Evolutionary conservation across 306 rosid species (phyloP).

Genomic region (Pyrus betulifolia): DNA sequence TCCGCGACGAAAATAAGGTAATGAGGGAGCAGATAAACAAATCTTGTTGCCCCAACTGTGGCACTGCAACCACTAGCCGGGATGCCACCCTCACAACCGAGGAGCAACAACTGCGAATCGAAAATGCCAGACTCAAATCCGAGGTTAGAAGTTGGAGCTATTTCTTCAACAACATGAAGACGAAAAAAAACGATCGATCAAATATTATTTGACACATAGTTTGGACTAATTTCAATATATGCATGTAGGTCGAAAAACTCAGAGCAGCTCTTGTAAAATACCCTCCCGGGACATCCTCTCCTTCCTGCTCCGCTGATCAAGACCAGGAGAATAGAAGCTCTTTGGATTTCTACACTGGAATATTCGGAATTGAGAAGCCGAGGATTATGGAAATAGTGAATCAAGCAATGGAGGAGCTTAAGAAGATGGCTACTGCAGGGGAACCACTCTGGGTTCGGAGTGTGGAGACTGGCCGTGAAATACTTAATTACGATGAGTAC

Average conservation of each 20-base stretch:
- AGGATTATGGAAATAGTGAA: slow-evolving; percentile 72
- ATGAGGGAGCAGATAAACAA: slow-evolving; percentile 63
- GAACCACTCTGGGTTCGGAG: slow-evolving; percentile 90
- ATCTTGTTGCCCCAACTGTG: slow-evolving; percentile 88
- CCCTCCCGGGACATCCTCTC: slow-evolving; percentile 49
- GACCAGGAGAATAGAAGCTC: slow-evolving; percentile 72
- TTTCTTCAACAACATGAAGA: neutral
- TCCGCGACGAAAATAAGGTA: slow-evolving; percentile 65
- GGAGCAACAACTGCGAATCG: slow-evolving; percentile 81
- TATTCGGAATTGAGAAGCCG: slow-evolving; percentile 77
- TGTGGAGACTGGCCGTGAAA: slow-evolving; percentile 80
- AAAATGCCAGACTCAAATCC: slow-evolving; percentile 87
- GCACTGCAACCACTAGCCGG: slow-evolving; percentile 46
- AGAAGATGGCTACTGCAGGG: slow-evolving; percentile 62
- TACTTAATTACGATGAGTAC: slow-evolving; percentile 83
- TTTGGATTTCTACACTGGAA: slow-evolving; percentile 78
- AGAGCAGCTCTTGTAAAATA: slow-evolving; percentile 47
- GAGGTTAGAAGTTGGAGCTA: slow-evolving; percentile 40
- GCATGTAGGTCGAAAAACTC: slow-evolving; percentile 67
- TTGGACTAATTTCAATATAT: neutral
- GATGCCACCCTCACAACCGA: slow-evolving; percentile 59
- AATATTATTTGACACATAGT: neutral
- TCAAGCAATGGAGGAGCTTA: slow-evolving; percentile 72
- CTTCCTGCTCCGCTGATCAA: slow-evolving; percentile 63
- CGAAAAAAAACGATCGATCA: neutral